Percentiles rank a stretch among this genome's conserved stretches.
These are phyloP conservation scores for Dothideomycetidae sp. DNA, from an alignment of 2,329 filamentous ascomycete genomes.

Conservation along the genomic window DNA sequence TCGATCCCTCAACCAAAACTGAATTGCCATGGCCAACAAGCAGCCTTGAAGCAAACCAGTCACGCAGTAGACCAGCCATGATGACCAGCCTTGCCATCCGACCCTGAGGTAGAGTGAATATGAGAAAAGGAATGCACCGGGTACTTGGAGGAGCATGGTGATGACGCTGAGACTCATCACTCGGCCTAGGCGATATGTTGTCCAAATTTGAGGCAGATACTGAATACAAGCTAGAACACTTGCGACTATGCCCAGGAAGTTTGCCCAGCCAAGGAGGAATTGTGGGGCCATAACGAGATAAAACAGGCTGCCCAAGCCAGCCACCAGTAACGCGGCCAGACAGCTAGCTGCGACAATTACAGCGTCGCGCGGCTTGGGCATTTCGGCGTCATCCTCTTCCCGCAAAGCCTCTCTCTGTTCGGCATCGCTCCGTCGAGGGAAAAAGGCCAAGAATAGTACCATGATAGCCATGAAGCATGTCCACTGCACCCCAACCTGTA, in stretches of 20 bases:
- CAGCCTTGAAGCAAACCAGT: conserved; percentile 75
- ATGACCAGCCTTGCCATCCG: conserved; percentile 78
- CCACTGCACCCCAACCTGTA: conserved; percentile 86
- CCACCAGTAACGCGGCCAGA: conserved; percentile 58
- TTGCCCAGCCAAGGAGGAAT: conserved; percentile 65
- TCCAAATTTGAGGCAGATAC: conserved; percentile 91
- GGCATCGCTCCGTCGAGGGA: conserved; percentile 46
- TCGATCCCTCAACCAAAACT: conserved; percentile 42
- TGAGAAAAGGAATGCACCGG: conserved; percentile 80
- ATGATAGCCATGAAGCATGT: conserved; percentile 81
- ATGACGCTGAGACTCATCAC: conserved; percentile 85
- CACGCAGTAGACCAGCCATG: conserved; percentile 82
- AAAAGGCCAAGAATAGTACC: conserved; percentile 88
- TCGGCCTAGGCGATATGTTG: conserved; percentile 70
- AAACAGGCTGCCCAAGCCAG: conserved; percentile 49
- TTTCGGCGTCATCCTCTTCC: conserved; percentile 26
- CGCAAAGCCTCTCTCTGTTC: conserved; percentile 10
- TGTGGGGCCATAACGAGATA: conserved; percentile 50
- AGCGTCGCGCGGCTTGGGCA: conserved; percentile 57
- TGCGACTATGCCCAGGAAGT: conserved; percentile 66
- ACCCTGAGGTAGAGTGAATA: conserved; percentile 58
- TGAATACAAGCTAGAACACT: conserved; percentile 71
- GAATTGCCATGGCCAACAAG: conserved; percentile 65
- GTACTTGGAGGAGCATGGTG: conserved; percentile 98
- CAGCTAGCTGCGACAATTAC: conserved; percentile 59